Base-by-base conservation (phyloP, 169 alveolate species). In the Besnoitia besnoiti region DNA sequence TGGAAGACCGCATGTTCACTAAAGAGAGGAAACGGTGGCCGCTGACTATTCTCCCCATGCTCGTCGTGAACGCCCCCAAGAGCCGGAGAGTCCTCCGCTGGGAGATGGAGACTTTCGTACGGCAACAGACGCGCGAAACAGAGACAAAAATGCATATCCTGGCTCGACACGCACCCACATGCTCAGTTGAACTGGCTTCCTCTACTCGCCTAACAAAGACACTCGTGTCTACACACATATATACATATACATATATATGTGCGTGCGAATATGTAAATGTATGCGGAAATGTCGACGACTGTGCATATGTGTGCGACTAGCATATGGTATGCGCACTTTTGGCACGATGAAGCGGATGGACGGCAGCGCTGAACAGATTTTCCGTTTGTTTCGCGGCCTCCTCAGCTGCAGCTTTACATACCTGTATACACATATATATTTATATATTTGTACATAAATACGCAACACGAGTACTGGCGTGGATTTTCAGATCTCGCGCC, bases 101-200 rank as follows among this genome's bases (percentile, higher is more conserved):
- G 90, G 90, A 84, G 76, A 21, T 55, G 3, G 90, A 84, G 49
- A 84, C 90, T 24, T 84, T 84, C 33, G 90, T 84, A 37, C 16
- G 90, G 51, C 27, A n/a, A n/a, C n/a, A n/a, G 40, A 61, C 37
- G 77, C 30, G 35, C 30, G 5, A 30, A 61, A 61, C 12, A 61
- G 33, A 19, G 37, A n/a, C 77, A 27, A n/a, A 19, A 61, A 61
- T n/a, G n/a, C n/a, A n/a, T n/a, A n/a, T n/a, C n/a, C n/a, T n/a
- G n/a, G n/a, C n/a, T n/a, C n/a, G n/a, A n/a, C n/a, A n/a, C n/a
- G n/a, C n/a, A n/a, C 14, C 8, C 7, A 33, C 33, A 62, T 30
- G 39, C 35, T 12, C 39, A 30, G 14, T 62, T 30, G 39, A 62
- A 62, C 39, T 51, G 33, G 7, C 33, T 27, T 62, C 79, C 44